Evolutionary conservation across 73 alveolate genomes (phyloP), one percentile per base, ranked within the genome.

Genomic region (Paramecium biaurelia): DNA sequence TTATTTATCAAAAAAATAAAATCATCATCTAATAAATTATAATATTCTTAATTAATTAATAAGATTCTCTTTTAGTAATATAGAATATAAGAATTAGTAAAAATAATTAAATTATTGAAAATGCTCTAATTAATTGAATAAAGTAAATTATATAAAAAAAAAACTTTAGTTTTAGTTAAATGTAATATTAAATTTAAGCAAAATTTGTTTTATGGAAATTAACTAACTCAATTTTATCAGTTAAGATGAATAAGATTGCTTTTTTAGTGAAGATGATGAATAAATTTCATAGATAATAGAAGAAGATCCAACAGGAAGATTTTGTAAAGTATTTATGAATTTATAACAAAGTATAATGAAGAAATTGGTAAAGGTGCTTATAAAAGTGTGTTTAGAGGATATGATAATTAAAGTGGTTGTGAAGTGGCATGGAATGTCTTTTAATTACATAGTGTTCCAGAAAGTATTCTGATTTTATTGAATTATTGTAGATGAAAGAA

Each of bases 341-440:
- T 43, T 32, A 30, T 30, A 41, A 24, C 20, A 5, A 24, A 93
- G 95, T 93, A 70, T 76, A 93, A 93, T 88, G 95, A 93, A 49
- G 95, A 90, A 59, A 47, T 93, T 6, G 94, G 94, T 9, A 32
- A 56, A 34, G 96, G 95, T 1, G 95, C 94, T 23, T 93, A 63
- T 67, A 93, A 93, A 86, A 72, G 93, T 24, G 95, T 95, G 15
- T 95, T 74, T 67, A 84, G 94, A 86, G 98, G 97, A 21, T 94
- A 89, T 43, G 98, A 95, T 85, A 95, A 94, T 30, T 96, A 95
- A 59, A 70, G 93, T 14, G 98, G 98, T 3, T 95, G 94, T 76
- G 98, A 95, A 76, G 92, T 95, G 2, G 98, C 98, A 49, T 95
- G 98, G 98, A 93, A 95, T 45, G 96, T 92, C 15, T 85, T 94